Evolutionary conservation across 2,329 filamentous ascomycete species (phyloP).

Genomic region (Pseudocercospora cruenta): DNA sequence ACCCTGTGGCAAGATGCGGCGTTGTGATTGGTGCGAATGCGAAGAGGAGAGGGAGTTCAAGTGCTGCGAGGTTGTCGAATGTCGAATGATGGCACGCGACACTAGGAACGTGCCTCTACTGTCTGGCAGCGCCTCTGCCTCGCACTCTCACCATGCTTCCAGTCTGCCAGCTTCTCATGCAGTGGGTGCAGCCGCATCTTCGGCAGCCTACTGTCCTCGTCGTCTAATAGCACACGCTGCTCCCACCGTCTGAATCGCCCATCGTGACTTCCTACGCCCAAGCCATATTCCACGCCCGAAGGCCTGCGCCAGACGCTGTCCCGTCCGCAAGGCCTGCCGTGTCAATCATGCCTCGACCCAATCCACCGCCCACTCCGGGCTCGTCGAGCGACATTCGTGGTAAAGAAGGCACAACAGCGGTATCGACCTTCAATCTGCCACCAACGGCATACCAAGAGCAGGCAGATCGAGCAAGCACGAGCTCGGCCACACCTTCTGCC

Average conservation of each 20-base stretch:
- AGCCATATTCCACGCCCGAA: constrained; percentile 33
- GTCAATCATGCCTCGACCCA: constrained; percentile 64
- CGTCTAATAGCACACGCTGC: constrained; percentile 4
- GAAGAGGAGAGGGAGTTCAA: background rate
- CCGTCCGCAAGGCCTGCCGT: constrained; percentile 27
- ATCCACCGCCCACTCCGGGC: constrained; percentile 73
- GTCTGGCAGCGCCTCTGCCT: constrained; percentile 9
- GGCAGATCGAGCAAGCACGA: constrained; percentile 50
- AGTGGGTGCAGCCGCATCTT: constrained; percentile 5
- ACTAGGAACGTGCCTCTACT: constrained; percentile 21
- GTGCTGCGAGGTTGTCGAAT: constrained; percentile 9
- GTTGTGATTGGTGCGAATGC: background rate
- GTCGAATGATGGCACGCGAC: constrained; percentile 25
- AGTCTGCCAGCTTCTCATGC: constrained; percentile 15
- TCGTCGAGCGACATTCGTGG: constrained; percentile 79
- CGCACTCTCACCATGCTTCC: constrained; percentile 8
- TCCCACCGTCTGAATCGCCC: constrained; percentile 23
- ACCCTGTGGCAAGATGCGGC: background rate
- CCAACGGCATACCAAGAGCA: constrained; percentile 66
- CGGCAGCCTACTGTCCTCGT: background rate
- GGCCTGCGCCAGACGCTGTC: constrained; percentile 21
- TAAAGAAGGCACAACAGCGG: constrained; percentile 66
- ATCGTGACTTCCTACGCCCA: constrained; percentile 35
- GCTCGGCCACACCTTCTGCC: constrained; percentile 53
- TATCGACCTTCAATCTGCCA: constrained; percentile 73